Conservation (phyloP, 495 filamentous ascomycete species). For the Tuber borchii region DNA sequence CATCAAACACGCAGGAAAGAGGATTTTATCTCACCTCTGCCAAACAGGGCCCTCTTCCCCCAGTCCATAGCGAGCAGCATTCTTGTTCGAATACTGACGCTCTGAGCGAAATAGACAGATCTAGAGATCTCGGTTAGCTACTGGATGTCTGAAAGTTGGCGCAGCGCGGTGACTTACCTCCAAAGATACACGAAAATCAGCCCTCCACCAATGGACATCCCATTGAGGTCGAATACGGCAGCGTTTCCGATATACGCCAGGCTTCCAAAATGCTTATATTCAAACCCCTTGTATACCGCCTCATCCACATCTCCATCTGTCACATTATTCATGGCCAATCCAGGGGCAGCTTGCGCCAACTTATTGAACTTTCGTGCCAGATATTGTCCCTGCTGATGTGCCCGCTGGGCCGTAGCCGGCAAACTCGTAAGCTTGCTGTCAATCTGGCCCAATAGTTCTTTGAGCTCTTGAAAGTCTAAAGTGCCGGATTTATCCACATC, state of each 20-base stretch:
- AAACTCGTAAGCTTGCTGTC: constrained; percentile 82
- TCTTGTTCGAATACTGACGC: constrained; percentile 85
- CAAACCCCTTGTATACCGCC: constrained; percentile 89
- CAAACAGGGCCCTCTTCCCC: constrained; percentile 90
- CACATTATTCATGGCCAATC: constrained; percentile 70
- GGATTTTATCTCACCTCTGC: constrained; percentile 64
- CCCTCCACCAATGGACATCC: constrained; percentile 73
- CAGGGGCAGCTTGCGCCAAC: constrained; percentile 70
- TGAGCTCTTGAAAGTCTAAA: constrained; percentile 85
- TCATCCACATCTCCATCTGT: constrained; percentile 86
- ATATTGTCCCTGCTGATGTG: constrained; percentile 93
- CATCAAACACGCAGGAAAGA: background rate
- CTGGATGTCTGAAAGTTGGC: background rate
- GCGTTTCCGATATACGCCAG: constrained; percentile 95
- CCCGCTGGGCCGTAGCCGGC: constrained; percentile 88
- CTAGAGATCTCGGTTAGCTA: constrained; percentile 1
- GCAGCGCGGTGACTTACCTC: constrained; percentile 37
- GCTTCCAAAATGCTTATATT: constrained; percentile 86
- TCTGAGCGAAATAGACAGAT: constrained; percentile 96
- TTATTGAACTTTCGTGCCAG: constrained; percentile 92
- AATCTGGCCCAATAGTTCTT: constrained; percentile 81
- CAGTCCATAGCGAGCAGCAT: constrained; percentile 96
- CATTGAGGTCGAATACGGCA: constrained; percentile 78
- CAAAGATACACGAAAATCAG: constrained; percentile 93
- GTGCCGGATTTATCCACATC: constrained; percentile 90